phyloP scores from a whole-genome alignment of 148 eudicot species.

The Heliosperma pusillum region DNA sequence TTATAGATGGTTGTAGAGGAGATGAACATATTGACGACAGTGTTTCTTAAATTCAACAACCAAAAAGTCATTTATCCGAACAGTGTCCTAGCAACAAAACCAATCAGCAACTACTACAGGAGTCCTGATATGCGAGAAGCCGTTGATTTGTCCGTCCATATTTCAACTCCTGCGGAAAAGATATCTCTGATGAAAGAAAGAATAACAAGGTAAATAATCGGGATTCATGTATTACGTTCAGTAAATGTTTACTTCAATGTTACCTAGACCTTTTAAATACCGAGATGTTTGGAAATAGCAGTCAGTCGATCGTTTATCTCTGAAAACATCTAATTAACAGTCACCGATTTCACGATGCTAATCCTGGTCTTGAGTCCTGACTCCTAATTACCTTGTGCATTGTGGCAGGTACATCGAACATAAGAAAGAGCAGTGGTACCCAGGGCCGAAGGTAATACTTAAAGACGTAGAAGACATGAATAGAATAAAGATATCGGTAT shows the following conservation, averaged over 20 bases:
- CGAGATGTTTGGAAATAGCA: no score
- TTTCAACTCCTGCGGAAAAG: slow-evolving; percentile 73
- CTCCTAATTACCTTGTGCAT: background rate
- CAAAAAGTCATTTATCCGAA: slow-evolving; percentile 76
- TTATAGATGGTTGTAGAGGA: slow-evolving; percentile 85
- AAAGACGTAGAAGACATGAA: slow-evolving; percentile 77
- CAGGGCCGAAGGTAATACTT: slow-evolving; percentile 59
- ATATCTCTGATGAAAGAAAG: slow-evolving; percentile 65
- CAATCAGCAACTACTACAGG: slow-evolving; percentile 67
- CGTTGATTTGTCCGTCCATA: slow-evolving; percentile 59
- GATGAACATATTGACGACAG: slow-evolving; percentile 74
- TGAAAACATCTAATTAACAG: no score
- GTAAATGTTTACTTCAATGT: no score
- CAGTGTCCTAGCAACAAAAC: slow-evolving; percentile 68
- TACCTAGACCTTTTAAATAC: no score
- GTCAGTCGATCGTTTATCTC: no score
- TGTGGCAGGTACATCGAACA: slow-evolving; percentile 52
- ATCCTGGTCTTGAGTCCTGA: background rate
- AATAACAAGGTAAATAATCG: slow-evolving; percentile 65
- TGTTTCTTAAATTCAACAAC: slow-evolving; percentile 67
- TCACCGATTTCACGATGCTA: no score
- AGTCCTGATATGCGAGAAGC: slow-evolving; percentile 91
- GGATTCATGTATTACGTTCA: no score
- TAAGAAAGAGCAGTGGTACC: slow-evolving; percentile 70
- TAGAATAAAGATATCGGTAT: slow-evolving; percentile 52